Conservation (phyloP, 805 yeast species). For the Clavispora santaluciae region DNA sequence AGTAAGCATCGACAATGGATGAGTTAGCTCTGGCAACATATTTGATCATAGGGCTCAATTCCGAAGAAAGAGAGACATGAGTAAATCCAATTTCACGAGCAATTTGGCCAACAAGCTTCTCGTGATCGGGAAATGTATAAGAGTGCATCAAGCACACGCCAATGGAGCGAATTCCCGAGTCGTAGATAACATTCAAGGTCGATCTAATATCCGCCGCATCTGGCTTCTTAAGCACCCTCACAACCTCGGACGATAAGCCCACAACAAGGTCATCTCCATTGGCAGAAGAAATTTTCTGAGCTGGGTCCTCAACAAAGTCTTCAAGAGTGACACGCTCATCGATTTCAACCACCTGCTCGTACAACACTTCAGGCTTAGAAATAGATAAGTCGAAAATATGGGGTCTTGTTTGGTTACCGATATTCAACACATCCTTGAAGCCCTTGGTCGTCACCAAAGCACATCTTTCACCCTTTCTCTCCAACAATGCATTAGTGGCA, state of each 20-base stretch:
- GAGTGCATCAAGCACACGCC: constrained; percentile 40
- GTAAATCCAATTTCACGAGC: constrained; percentile 33
- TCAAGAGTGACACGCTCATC: constrained; percentile 87
- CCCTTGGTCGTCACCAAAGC: constrained; percentile 87
- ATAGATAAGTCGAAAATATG: constrained; percentile 80
- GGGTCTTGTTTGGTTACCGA: constrained; percentile 93
- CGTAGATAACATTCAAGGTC: constrained; percentile 23
- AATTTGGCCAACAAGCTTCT: constrained; percentile 28
- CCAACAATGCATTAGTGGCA: constrained; percentile 92
- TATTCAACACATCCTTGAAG: constrained; percentile 71
- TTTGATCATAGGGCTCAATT: constrained; percentile 41
- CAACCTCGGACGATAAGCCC: constrained; percentile 31
- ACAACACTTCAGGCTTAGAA: constrained; percentile 63
- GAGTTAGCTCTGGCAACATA: constrained; percentile 39
- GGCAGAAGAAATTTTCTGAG: constrained; percentile 2
- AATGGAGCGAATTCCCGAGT: constrained; percentile 13
- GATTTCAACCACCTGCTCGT: constrained; percentile 72
- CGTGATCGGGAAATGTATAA: constrained; percentile 38
- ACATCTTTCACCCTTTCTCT: constrained; percentile 86
- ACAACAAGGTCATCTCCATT: constrained; percentile 31
- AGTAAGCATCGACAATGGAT: constrained; percentile 42
- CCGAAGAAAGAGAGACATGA: constrained; percentile 35
- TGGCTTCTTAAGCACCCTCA: constrained; percentile 29
- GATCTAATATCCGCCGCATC: constrained; percentile 20
- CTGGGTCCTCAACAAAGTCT: constrained; percentile 14